A percentile compares a stretch with the other conserved stretches of the same genome.
Evolutionary conservation across 495 filamentous ascomycete genomes (phyloP).

Genomic region (Tuber indicum): DNA sequence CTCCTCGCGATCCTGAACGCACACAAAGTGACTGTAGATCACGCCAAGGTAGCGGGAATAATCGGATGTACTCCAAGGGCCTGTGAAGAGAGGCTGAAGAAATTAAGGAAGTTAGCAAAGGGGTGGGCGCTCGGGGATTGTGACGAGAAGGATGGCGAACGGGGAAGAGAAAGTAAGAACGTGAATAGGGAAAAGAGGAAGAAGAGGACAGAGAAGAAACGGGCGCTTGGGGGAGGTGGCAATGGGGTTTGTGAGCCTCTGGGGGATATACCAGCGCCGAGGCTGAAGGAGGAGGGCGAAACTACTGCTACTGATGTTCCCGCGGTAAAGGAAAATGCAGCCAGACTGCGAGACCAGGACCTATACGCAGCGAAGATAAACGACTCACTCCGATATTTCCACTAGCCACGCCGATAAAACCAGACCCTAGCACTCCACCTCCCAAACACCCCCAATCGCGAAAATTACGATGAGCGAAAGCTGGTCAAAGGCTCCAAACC

Average conservation of each 20-base stretch:
- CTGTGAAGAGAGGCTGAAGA: constrained; percentile 41
- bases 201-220: background rate
- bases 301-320: background rate
- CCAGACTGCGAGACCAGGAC: background rate
- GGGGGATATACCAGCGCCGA: background rate
- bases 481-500: background rate
- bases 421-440: background rate
- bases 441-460: background rate
- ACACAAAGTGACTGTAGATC: constrained; percentile 36
- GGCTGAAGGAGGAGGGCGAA: background rate
- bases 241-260: background rate
- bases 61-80: constrained; percentile 41
- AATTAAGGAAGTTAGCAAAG: constrained; percentile 38
- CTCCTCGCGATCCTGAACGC: constrained; percentile 40
- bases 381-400: background rate
- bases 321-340: background rate
- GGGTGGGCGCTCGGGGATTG: constrained; percentile 22
- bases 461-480: background rate
- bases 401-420: background rate
- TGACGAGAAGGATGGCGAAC: constrained; percentile 10
- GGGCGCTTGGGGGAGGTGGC: background rate
- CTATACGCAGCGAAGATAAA: background rate
- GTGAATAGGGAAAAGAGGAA: background rate
- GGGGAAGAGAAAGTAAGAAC: background rate
- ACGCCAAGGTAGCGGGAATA: constrained; percentile 34